Percentiles rank a stretch among this genome's conserved stretches.
phyloP scores from a whole-genome alignment of 1,284 basidiomycete species.

The Microbotryum lychnidis-dioicae region DNA sequence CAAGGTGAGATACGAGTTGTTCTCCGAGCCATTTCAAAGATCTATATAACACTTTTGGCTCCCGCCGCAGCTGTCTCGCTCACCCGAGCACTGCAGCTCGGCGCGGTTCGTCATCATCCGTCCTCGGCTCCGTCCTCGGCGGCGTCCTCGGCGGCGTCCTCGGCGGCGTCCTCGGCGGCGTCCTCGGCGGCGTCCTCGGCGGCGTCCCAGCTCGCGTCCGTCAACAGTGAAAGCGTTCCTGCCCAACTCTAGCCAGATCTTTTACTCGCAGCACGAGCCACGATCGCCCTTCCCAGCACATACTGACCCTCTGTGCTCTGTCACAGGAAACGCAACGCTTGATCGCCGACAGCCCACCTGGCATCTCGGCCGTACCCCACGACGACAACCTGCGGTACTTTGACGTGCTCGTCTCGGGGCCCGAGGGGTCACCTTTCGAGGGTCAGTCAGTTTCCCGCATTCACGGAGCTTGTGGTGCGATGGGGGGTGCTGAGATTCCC shows the following conservation, averaged over 20 bases:
- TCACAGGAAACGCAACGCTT: slow-evolving; percentile 95
- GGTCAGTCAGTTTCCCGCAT: slow-evolving; percentile 58
- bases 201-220: too few species aligned
- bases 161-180: too few species aligned
- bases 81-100: too few species aligned
- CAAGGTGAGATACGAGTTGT: slow-evolving; percentile 43
- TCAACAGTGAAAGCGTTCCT: too few species aligned
- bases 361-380: slow-evolving; percentile 85
- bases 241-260: too few species aligned
- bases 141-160: too few species aligned
- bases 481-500: not conserved
- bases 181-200: too few species aligned
- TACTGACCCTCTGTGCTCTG: not conserved
- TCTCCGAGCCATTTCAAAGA: slow-evolving; percentile 11
- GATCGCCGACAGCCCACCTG: slow-evolving; percentile 88
- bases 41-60: too few species aligned
- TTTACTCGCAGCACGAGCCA: not conserved
- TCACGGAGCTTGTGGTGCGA: not conserved
- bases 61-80: too few species aligned
- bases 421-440: slow-evolving; percentile 87
- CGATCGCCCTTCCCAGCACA: not conserved
- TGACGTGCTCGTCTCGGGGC: slow-evolving; percentile 92
- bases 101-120: not conserved
- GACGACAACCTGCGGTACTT: slow-evolving; percentile 98
- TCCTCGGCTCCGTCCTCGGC: too few species aligned